Evolutionary conservation across 2,329 filamentous ascomycete genomes (phyloP).

Genomic region (Apiospora koreana): DNA sequence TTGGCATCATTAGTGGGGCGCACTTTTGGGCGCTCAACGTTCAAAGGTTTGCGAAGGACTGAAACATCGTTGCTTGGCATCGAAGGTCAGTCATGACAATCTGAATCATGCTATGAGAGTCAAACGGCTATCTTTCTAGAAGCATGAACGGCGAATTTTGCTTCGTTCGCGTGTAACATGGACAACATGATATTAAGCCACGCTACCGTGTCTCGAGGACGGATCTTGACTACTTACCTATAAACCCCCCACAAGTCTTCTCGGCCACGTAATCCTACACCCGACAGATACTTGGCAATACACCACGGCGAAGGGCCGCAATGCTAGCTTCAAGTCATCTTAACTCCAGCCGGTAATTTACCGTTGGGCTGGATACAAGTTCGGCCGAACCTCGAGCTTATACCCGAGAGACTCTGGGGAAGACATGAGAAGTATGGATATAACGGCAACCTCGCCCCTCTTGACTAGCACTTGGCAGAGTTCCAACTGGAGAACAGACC

Average conservation of each 20-base stretch:
- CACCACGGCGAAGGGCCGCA: too few species aligned
- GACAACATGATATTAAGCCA: too few species aligned
- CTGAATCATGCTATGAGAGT: background rate
- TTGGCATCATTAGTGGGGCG: conserved; percentile 1
- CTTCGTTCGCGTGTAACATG: too few species aligned
- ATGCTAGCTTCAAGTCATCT: too few species aligned
- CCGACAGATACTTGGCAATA: too few species aligned
- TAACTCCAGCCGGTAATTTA: too few species aligned
- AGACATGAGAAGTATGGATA: background rate
- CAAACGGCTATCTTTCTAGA: background rate
- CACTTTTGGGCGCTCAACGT: too few species aligned
- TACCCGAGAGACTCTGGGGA: background rate
- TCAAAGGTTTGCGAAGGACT: background rate
- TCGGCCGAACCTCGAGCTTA: background rate
- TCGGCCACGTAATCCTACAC: too few species aligned
- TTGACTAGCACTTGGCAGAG: background rate
- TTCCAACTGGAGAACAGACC: background rate
- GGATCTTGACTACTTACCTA: too few species aligned
- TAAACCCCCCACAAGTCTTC: background rate
- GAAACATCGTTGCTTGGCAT: background rate
- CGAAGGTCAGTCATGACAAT: background rate
- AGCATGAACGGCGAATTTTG: too few species aligned
- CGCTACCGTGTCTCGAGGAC: too few species aligned
- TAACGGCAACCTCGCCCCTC: background rate
- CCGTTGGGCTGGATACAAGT: too few species aligned